Percentiles rank a stretch among this genome's conserved stretches.
Conservation (phyloP, 345 rosid species). For the Balakata baccata region DNA sequence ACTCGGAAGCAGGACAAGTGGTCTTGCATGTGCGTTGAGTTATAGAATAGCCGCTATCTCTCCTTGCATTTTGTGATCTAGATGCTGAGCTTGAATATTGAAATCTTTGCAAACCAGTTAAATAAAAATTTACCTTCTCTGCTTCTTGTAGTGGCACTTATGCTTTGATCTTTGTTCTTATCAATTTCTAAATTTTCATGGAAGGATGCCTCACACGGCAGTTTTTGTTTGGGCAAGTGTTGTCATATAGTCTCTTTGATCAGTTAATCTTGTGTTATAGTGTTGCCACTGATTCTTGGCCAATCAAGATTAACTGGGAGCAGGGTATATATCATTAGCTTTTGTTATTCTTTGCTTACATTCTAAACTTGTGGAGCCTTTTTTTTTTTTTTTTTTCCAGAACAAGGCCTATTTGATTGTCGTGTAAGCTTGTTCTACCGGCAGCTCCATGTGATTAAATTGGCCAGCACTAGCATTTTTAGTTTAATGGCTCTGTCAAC, state of each 20-base stretch:
- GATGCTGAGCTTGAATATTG: conserved; percentile 6
- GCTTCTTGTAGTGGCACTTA: neutral
- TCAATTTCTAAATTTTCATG: neutral
- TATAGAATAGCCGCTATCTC: conserved; percentile 33
- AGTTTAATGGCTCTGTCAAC: no score
- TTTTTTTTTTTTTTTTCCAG: neutral
- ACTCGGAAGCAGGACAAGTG: conserved; percentile 14
- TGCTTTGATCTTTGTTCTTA: neutral
- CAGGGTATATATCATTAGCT: neutral
- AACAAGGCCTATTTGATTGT: neutral
- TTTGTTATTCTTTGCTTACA: neutral
- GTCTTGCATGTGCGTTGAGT: conserved; percentile 28
- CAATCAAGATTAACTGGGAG: no score
- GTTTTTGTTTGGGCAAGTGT: neutral
- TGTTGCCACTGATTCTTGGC: no score
- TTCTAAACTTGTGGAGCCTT: neutral
- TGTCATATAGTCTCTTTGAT: no score
- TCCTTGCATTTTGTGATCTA: conserved; percentile 1
- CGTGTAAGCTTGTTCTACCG: no score
- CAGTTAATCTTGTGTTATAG: neutral
- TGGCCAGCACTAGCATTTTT: no score
- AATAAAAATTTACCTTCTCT: neutral
- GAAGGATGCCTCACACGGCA: neutral
- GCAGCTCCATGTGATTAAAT: no score
- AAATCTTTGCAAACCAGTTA: conserved; percentile 8